phyloP scores from a whole-genome alignment of 805 yeast genomes.

The Kluyveromyces dobzhanskii region DNA sequence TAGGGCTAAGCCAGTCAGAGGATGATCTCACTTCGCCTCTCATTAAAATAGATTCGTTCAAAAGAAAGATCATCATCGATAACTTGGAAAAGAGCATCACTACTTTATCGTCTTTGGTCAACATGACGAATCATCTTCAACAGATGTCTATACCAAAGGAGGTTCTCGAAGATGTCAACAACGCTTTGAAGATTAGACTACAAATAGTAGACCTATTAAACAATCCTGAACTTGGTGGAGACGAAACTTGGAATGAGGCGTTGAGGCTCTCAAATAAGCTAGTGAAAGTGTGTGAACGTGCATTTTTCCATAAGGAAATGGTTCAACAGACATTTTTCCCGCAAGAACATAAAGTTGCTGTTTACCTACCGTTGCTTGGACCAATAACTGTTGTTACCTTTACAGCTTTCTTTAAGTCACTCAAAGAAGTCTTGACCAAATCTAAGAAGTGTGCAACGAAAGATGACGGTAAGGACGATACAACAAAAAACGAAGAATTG shows the following conservation, averaged over 20 bases:
- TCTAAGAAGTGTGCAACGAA: constrained; percentile 4
- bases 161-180: constrained; percentile 50
- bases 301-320: constrained; percentile 92
- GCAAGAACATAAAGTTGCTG: constrained; percentile 91
- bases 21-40: constrained; percentile 39
- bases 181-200: constrained; percentile 38
- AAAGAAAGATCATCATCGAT: constrained; percentile 48
- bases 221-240: constrained; percentile 25
- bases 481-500: not conserved
- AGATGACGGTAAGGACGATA: not conserved
- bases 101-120: constrained; percentile 64
- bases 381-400: constrained; percentile 64
- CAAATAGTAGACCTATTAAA: constrained; percentile 22
- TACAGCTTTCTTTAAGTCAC: constrained; percentile 41
- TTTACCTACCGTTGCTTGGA: constrained; percentile 82
- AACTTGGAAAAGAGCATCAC: constrained; percentile 57
- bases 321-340: constrained; percentile 93
- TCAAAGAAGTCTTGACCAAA: constrained; percentile 28
- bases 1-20: constrained; percentile 59
- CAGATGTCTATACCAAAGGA: constrained; percentile 78
- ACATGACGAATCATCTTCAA: constrained; percentile 58
- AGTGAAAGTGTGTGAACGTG: constrained; percentile 39
- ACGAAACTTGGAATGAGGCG: constrained; percentile 40
- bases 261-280: constrained; percentile 44
- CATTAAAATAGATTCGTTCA: constrained; percentile 57